Base-by-base conservation (phyloP, 2,329 filamentous ascomycete genomes). In the Bipolaris gigantea region DNA sequence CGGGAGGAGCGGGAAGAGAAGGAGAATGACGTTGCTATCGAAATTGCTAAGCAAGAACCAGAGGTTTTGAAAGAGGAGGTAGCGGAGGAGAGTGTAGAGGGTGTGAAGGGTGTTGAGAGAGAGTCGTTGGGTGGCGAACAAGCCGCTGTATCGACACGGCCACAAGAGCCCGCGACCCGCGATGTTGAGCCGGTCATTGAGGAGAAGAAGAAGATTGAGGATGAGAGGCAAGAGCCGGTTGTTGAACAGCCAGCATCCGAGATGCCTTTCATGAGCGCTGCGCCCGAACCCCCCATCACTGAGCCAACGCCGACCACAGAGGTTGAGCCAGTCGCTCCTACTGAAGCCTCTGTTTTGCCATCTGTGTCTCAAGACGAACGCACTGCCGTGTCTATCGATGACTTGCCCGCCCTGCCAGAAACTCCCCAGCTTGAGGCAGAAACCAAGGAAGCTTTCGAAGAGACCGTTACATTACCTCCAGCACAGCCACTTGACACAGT, bases 171-270 rank as follows among this genome's bases (percentile, higher is more conserved):
- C 4, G 45, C 30, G 18, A 51, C 32, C 36, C 41, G 50, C 5
- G 34, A 53, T 11, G 36, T 40, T n/a, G 58, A 63, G 16, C 23
- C 42, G 16, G 45, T 33, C 2, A 27, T 55, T 19, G 45, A n/a
- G 40, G 61, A 61, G 47, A 62, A 60, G 47, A 62, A 60, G 55
- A 48, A 36, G 32, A 60, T 60, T 15, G 59, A 65, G 30, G 53
- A 50, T 13, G 62, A 66, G 56, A 59, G 56, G n/a, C 43, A 32
- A 30, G 56, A 43, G 15, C 49, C 57, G 9, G 38, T 52, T 15
- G 38, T 53, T 15, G 59, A 64, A 36, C 57, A 61, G 34, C 25
- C 50, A 23, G 27, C 36, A 21, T 34, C 46, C 15, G 58, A 64
- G 5, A 19, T 38, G 16, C 36, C 53, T 21, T 18, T 40, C 34